phyloP scores from a whole-genome alignment of 768 basidiomycete species.

The Panaeolus papilionaceus region DNA sequence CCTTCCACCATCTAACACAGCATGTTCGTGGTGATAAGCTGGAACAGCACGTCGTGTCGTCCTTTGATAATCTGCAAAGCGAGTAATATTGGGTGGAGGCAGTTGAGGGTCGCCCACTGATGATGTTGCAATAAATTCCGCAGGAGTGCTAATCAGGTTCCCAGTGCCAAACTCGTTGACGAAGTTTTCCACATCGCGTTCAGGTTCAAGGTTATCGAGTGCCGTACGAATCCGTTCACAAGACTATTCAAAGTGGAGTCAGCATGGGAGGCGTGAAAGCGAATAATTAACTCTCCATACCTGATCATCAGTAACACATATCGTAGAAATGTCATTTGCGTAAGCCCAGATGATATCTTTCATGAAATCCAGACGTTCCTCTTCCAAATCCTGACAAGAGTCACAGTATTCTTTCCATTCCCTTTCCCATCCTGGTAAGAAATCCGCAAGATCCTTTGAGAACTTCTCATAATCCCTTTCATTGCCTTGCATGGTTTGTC shows the following conservation, averaged over 20 bases:
- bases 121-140: constrained; percentile 76
- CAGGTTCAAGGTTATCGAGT: constrained; percentile 86
- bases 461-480: constrained; percentile 91
- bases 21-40: constrained; percentile 23
- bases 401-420: constrained; percentile 97
- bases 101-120: constrained; percentile 35
- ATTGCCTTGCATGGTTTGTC: constrained; percentile 88
- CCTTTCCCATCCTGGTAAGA: constrained; percentile 82
- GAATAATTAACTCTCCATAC: constrained; percentile 43
- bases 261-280: constrained; percentile 14
- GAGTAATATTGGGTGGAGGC: constrained; percentile 31
- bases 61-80: constrained; percentile 38
- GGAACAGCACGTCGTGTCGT: constrained; percentile 34
- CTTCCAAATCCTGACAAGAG: constrained; percentile 95
- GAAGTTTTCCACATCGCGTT: constrained; percentile 84
- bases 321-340: constrained; percentile 91
- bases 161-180: constrained; percentile 91
- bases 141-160: constrained; percentile 77
- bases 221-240: constrained; percentile 88
- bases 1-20: constrained; percentile 24
- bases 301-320: constrained; percentile 96
- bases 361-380: constrained; percentile 91
- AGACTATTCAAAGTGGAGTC: constrained; percentile 55
- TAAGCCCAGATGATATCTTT: constrained; percentile 96
- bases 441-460: constrained; percentile 74